These are phyloP conservation scores for Kwoniella heveanensis DNA, from an alignment of 768 basidiomycete genomes.

Conservation along the genomic window DNA sequence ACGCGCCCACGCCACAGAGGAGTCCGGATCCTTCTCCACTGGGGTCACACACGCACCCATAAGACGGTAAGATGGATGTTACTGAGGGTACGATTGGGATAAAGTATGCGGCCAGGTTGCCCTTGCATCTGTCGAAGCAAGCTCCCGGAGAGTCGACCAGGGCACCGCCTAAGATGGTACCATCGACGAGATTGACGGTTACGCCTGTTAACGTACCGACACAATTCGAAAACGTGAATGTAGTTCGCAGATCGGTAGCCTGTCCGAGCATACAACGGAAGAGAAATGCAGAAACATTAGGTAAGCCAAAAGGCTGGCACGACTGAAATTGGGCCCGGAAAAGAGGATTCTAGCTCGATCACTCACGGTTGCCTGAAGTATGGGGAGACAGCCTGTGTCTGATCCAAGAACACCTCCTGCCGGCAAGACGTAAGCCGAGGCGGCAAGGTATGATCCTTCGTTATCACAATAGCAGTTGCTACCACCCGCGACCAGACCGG, in stretches of 20 bases:
- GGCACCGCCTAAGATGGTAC: conserved; percentile 6
- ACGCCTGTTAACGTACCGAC: conserved; percentile 9
- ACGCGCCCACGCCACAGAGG: conserved; percentile 2
- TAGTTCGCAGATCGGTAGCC: conserved; percentile 14
- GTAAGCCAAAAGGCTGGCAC: neutral
- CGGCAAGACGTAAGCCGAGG: conserved; percentile 5
- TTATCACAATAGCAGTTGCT: conserved; percentile 18
- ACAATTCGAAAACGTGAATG: conserved; percentile 9
- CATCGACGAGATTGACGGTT: conserved; percentile 1
- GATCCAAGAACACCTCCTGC: neutral
- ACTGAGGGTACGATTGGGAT: conserved; percentile 13
- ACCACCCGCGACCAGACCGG: neutral
- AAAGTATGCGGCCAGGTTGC: conserved; percentile 8
- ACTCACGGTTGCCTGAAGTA: conserved; percentile 7
- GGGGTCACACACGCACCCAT: conserved; percentile 15
- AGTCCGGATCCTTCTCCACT: conserved; percentile 3
- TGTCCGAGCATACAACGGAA: neutral
- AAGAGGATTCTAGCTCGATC: too few species aligned
- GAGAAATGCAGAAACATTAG: too few species aligned
- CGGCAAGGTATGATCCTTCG: conserved; percentile 4
- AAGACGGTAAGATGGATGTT: conserved; percentile 4
- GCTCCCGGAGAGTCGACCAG: conserved; percentile 11
- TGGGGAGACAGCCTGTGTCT: neutral
- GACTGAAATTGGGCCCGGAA: neutral
- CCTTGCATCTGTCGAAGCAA: conserved; percentile 12